phyloP scores from a whole-genome alignment of 2,329 filamentous ascomycete genomes.

The Clonostachys sp. region DNA sequence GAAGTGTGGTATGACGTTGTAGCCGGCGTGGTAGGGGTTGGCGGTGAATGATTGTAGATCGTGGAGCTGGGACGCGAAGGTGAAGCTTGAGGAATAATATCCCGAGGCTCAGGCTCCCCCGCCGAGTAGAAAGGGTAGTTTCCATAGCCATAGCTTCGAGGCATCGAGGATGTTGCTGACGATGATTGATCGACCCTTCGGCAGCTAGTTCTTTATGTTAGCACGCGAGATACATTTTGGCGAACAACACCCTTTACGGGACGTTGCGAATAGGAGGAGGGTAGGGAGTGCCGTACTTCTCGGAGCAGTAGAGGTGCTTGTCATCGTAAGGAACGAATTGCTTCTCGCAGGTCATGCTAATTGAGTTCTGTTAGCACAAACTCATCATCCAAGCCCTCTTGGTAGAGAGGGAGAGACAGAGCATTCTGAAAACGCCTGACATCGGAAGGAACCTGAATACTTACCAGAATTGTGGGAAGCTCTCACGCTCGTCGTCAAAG shows the following conservation, averaged over 20 bases:
- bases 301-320: constrained; percentile 58
- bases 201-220: constrained; percentile 31
- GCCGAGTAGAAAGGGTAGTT: constrained; percentile 39
- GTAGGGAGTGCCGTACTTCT: constrained; percentile 41
- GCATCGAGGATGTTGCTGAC: constrained; percentile 16
- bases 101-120: constrained; percentile 46
- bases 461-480: constrained; percentile 63
- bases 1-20: constrained; percentile 32
- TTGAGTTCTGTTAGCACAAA: constrained; percentile 4
- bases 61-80: constrained; percentile 55
- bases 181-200: constrained; percentile 45
- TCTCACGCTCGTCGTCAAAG: constrained; percentile 55
- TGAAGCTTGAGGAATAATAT: constrained; percentile 60
- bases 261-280: not conserved
- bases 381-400: constrained; percentile 5
- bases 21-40: constrained; percentile 40
- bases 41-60: constrained; percentile 47
- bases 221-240: constrained; percentile 11
- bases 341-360: constrained; percentile 63
- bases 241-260: not conserved
- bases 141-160: constrained; percentile 21
- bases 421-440: not conserved
- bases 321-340: constrained; percentile 57
- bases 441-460: constrained; percentile 18
- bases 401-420: not conserved